phyloP scores from a whole-genome alignment of 495 filamentous ascomycete species.

The Ramalina intermedia region DNA sequence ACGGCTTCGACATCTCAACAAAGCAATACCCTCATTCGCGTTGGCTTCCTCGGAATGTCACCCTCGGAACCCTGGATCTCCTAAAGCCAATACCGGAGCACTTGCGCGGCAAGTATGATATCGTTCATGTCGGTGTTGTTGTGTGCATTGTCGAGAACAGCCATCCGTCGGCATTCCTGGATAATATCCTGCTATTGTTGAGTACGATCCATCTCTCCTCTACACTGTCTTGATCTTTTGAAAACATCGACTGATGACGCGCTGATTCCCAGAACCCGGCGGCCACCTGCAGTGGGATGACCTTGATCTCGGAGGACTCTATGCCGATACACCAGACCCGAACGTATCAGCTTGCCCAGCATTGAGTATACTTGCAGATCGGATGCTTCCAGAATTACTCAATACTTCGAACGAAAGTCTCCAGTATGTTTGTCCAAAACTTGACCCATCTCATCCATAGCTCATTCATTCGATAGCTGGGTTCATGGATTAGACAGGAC shows the following conservation, averaged over 20 bases:
- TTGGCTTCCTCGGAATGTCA: conserved; percentile 12
- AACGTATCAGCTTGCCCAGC: too few species aligned
- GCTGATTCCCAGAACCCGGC: neutral
- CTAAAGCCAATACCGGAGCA: conserved; percentile 5
- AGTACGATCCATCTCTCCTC: neutral
- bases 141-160: conserved; percentile 6
- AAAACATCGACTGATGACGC: neutral
- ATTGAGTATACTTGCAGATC: too few species aligned
- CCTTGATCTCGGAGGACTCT: neutral
- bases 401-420: too few species aligned
- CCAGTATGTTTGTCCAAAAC: too few species aligned
- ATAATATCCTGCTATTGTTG: conserved; percentile 6
- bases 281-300: conserved; percentile 4
- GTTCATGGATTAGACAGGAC: too few species aligned
- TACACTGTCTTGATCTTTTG: neutral
- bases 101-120: conserved; percentile 10
- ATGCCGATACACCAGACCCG: too few species aligned
- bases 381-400: too few species aligned
- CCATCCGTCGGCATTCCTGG: conserved; percentile 6
- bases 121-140: conserved; percentile 13
- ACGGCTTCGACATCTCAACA: conserved; percentile 9
- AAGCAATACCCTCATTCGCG: conserved; percentile 5
- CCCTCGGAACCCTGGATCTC: conserved; percentile 6
- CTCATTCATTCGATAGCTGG: too few species aligned
- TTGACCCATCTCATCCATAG: too few species aligned